Evolutionary conservation across 768 basidiomycete species (phyloP).

Genomic region (Mycena chlorophos): DNA sequence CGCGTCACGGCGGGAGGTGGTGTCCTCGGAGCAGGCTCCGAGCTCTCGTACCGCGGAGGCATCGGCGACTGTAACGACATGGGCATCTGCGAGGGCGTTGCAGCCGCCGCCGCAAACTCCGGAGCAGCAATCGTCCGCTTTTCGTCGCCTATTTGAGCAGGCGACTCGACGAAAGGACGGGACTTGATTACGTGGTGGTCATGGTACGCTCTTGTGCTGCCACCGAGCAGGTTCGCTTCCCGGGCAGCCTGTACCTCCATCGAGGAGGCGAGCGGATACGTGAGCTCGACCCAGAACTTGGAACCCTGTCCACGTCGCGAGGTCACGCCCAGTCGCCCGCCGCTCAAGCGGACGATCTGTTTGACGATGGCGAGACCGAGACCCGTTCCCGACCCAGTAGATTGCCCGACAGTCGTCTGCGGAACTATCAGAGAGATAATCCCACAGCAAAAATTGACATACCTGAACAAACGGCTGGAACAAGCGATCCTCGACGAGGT

Average conservation of each 20-base stretch:
- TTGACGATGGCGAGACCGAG: slow-evolving; percentile 45
- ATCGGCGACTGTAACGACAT: too few species aligned
- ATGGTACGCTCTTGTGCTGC: too few species aligned
- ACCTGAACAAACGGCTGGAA: slow-evolving; percentile 31
- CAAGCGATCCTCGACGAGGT: slow-evolving; percentile 26
- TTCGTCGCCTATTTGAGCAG: too few species aligned
- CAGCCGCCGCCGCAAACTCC: too few species aligned
- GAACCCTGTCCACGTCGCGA: slow-evolving; percentile 38
- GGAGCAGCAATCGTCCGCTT: too few species aligned
- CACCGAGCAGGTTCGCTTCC: too few species aligned
- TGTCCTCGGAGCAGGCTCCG: too few species aligned
- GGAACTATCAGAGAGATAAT: too few species aligned
- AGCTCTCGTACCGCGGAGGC: slow-evolving; percentile 11
- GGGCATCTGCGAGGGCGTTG: too few species aligned
- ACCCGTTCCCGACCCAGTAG: slow-evolving; percentile 41
- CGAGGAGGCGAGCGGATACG: slow-evolving; percentile 15
- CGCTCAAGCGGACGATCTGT: slow-evolving; percentile 42
- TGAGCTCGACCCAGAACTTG: slow-evolving; percentile 43
- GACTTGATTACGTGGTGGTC: too few species aligned
- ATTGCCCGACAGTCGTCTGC: slow-evolving; percentile 39
- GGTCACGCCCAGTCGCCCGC: slow-evolving; percentile 38
- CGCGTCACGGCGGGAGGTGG: background rate
- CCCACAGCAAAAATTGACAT: too few species aligned
- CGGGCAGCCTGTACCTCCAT: slow-evolving; percentile 11
- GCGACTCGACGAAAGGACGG: too few species aligned